Evolutionary conservation across 257 asterid species (phyloP), one percentile per base, ranked within the genome.

Genomic region (Nicotiana tomentosiformis): DNA sequence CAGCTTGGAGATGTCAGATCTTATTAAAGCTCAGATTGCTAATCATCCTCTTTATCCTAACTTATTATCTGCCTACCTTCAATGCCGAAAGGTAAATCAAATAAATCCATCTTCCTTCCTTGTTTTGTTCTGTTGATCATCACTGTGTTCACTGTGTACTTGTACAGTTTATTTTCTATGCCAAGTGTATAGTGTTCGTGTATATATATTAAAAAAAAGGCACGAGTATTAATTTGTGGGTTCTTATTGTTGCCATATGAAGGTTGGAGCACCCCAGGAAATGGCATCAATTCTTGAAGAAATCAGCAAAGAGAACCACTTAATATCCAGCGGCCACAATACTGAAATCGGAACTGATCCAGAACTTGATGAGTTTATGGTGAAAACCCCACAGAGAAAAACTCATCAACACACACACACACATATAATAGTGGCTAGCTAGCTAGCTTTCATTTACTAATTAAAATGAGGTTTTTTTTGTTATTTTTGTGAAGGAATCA

Each of bases 191-290:
- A 0, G 10, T 43, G 11, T 43, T 43, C 51, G 51, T 43, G 51
- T 43, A 43, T 43, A 8, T 43, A 43, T 43, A 43, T 43, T 43
- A 2, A 7, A 39, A 7, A 43, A 43, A 43, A 43, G 1, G 9
- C 57, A 65, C 20, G 20, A 46, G 53, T 35, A 39, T 46, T 64
- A 26, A 16, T 20, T 66, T 81, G 32, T 29, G 26, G 14, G 17
- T 2, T 77, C 46, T 61, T 6, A n/a, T 69, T 17, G 4, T 61
- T 32, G 46, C 10, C 3, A 51, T 51, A 20, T 69, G 1, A 66
- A 94, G 98, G 96, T 95, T 80, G 98, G 97, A 78, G 96, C 97
- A 77, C 89, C 96, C 0, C 89, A 90, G 15, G 96, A 90, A 82
- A 84, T 90, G 95, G 93, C 86, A 66, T 85, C 96, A 53, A 33